These are phyloP conservation scores for Taxawa tesnikishii DNA, from an alignment of 2,329 filamentous ascomycete species.

Conservation along the genomic window DNA sequence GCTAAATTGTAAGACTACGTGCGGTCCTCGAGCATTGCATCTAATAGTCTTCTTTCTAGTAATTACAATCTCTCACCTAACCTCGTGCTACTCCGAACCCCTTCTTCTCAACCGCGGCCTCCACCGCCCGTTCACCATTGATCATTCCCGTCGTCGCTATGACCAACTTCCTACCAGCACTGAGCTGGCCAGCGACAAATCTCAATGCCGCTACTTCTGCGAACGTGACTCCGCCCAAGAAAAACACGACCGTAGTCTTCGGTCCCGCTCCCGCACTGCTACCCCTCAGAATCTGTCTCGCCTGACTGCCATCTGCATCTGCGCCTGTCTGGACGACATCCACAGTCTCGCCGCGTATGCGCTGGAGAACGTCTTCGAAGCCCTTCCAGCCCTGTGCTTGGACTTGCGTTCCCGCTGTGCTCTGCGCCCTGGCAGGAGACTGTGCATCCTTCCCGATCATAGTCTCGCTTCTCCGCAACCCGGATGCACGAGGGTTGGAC, in stretches of 20 bases:
- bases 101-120: slow-evolving; percentile 44
- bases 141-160: slow-evolving; percentile 90
- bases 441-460: slow-evolving; percentile 18
- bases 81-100: slow-evolving; percentile 17
- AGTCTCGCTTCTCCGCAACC: too few relatives aligned
- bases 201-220: slow-evolving; percentile 90
- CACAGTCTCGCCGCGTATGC: slow-evolving; percentile 78
- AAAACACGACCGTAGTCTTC: slow-evolving; percentile 92
- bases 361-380: slow-evolving; percentile 85
- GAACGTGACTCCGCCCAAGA: slow-evolving; percentile 91
- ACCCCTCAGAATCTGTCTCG: slow-evolving; percentile 69
- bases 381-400: slow-evolving; percentile 59
- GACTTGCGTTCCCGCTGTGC: slow-evolving; percentile 36
- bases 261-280: slow-evolving; percentile 43
- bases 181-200: slow-evolving; percentile 52
- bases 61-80: slow-evolving; percentile 11
- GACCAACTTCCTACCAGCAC: slow-evolving; percentile 55
- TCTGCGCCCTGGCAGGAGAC: slow-evolving; percentile 17
- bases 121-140: slow-evolving; percentile 81
- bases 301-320: slow-evolving; percentile 73
- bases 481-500: slow-evolving; percentile 25
- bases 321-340: slow-evolving; percentile 87
- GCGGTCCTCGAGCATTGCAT: too few relatives aligned
- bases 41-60: slow-evolving; percentile 40
- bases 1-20: too few relatives aligned